These are phyloP conservation scores for Skeletonema menzelii DNA, from an alignment of 108 stramenopile species.

Conservation along the genomic window DNA sequence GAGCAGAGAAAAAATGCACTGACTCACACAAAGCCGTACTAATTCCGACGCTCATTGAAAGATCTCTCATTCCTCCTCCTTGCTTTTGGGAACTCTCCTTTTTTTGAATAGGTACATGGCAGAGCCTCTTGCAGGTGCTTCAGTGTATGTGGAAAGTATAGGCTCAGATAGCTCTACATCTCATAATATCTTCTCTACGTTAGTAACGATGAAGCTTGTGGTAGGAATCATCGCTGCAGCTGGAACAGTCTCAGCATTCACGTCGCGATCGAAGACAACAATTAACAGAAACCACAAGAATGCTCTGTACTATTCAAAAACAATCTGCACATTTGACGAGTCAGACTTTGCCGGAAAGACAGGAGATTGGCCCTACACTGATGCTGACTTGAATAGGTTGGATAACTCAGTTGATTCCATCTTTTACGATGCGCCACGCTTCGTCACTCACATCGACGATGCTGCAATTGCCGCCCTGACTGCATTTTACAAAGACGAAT, in stretches of 20 bases:
- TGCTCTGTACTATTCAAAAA: slow-evolving; percentile 4
- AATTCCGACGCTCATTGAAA: too few relatives aligned
- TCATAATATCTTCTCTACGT: too few relatives aligned
- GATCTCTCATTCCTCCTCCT: too few relatives aligned
- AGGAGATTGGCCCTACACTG: slow-evolving; percentile 59
- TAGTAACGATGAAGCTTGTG: neutral
- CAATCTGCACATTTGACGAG: slow-evolving; percentile 63
- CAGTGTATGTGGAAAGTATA: too few relatives aligned
- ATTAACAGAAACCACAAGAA: neutral
- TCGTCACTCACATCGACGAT: slow-evolving; percentile 84
- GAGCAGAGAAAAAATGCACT: neutral
- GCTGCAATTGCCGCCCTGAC: slow-evolving; percentile 57
- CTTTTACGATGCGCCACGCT: slow-evolving; percentile 69
- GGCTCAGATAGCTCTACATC: too few relatives aligned
- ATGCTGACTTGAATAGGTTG: slow-evolving; percentile 58
- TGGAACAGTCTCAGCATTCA: neutral
- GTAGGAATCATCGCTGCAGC: neutral
- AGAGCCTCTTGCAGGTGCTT: too few relatives aligned
- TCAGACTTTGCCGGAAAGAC: slow-evolving; percentile 57
- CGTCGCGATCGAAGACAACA: neutral
- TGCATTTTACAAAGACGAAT: slow-evolving; percentile 55
- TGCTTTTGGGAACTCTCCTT: too few relatives aligned
- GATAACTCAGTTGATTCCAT: slow-evolving; percentile 61
- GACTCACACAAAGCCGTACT: neutral
- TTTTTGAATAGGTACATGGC: too few relatives aligned